Evolutionary conservation across 164 flowering plant genomes (phyloP).

Genomic region (Kalanchoe fedtschenkoi): DNA sequence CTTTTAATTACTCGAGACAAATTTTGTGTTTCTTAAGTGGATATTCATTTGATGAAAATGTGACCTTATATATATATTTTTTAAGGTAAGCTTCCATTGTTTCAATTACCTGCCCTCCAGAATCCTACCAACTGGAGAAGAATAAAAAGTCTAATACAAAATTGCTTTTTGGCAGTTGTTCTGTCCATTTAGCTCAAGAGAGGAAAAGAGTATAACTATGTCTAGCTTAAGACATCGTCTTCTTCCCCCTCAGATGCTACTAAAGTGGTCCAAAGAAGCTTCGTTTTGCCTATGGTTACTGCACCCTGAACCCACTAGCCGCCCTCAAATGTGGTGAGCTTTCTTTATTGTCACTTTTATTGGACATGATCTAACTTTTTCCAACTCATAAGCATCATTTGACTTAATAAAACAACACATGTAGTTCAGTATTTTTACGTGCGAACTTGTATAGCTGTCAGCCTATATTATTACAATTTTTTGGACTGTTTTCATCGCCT

Average conservation of each 20-base stretch:
- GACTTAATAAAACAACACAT: too few relatives aligned
- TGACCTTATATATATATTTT: neutral
- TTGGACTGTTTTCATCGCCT: too few relatives aligned
- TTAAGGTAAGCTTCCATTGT: neutral
- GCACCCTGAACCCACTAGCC: constrained; percentile 80
- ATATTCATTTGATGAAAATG: neutral
- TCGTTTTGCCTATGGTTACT: constrained; percentile 91
- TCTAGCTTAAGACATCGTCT: constrained; percentile 80
- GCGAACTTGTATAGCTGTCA: too few relatives aligned
- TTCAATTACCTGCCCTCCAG: neutral
- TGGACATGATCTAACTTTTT: neutral
- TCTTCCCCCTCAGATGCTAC: constrained; percentile 81
- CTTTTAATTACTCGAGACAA: too few relatives aligned
- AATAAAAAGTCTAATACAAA: constrained; percentile 1
- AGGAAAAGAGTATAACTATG: constrained; percentile 82
- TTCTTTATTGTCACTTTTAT: neutral
- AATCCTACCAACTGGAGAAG: neutral
- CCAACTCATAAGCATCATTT: neutral
- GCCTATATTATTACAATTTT: too few relatives aligned
- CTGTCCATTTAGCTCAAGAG: constrained; percentile 63
- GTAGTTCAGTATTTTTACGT: too few relatives aligned
- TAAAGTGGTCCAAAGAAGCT: constrained; percentile 95
- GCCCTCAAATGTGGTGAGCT: constrained; percentile 71
- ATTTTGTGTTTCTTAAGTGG: neutral
- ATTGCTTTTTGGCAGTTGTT: constrained; percentile 46